Percentiles rank a stretch among this genome's conserved stretches.
Conservation (phyloP, 768 basidiomycete genomes). For the Postia placenta region DNA sequence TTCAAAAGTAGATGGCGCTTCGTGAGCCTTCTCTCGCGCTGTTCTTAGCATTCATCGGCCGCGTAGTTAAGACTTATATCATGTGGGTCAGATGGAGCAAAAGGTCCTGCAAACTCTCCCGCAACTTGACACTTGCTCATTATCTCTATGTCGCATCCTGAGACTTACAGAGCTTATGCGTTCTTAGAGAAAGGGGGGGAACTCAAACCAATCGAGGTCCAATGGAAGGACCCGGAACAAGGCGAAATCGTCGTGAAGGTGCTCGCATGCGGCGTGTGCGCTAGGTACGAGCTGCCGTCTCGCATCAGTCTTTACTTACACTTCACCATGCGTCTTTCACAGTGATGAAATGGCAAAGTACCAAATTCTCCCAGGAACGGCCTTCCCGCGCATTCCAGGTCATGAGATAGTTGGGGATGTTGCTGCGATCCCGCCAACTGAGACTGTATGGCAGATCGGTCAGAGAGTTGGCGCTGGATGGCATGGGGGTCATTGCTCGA, state of each 20-base stretch:
- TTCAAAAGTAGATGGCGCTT: too few relatives aligned
- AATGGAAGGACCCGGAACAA: conserved; percentile 17
- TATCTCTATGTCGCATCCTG: conserved; percentile 5
- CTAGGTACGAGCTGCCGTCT: conserved; percentile 8
- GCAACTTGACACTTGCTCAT: not conserved
- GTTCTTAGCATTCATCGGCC: too few relatives aligned
- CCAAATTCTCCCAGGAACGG: not conserved
- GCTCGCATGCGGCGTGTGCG: conserved; percentile 22
- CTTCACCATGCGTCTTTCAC: not conserved
- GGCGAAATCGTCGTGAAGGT: conserved; percentile 22
- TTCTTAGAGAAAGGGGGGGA: conserved; percentile 13
- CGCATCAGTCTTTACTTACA: not conserved
- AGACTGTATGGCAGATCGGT: conserved; percentile 18
- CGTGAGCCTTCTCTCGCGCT: too few relatives aligned
- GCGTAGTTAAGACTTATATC: too few relatives aligned
- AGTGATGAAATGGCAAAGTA: conserved; percentile 4
- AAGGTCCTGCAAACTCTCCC: too few relatives aligned
- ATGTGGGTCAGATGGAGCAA: too few relatives aligned
- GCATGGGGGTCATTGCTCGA: conserved; percentile 22
- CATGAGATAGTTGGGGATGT: conserved; percentile 24
- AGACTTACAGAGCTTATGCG: conserved; percentile 14
- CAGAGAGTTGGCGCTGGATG: conserved; percentile 25
- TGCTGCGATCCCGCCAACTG: conserved; percentile 14
- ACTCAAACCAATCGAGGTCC: conserved; percentile 11
- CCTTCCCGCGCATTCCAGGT: conserved; percentile 21